Conservation (phyloP, 1,139 yeast genomes). For the Protomyces pachydermus region DNA sequence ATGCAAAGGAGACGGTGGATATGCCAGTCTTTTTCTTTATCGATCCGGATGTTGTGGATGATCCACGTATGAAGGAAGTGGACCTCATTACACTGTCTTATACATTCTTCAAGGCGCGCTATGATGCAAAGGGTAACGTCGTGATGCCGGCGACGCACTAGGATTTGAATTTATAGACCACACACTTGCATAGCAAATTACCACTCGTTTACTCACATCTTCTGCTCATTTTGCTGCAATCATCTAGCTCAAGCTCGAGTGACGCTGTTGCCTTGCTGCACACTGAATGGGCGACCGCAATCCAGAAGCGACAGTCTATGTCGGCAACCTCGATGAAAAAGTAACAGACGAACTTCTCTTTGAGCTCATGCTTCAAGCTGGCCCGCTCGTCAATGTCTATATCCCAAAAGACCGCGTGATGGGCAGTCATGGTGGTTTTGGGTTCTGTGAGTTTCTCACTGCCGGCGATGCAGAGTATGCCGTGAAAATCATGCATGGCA, state of each 20-base stretch:
- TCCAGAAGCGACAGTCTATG: slow-evolving; percentile 64
- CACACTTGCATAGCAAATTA: too few species aligned
- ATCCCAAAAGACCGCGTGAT: slow-evolving; percentile 75
- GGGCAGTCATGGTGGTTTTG: slow-evolving; percentile 76
- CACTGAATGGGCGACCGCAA: slow-evolving; percentile 41
- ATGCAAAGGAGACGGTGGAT: slow-evolving; percentile 97
- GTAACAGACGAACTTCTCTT: slow-evolving; percentile 62
- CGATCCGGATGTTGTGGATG: slow-evolving; percentile 95
- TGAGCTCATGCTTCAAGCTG: slow-evolving; percentile 80
- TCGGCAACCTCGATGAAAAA: slow-evolving; percentile 76
- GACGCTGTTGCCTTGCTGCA: not conserved
- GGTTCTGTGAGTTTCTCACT: slow-evolving; percentile 69
- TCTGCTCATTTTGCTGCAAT: too few species aligned
- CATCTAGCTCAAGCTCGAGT: not conserved
- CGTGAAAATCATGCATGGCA: slow-evolving; percentile 55
- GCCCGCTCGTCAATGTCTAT: slow-evolving; percentile 65
- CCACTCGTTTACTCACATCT: too few species aligned
- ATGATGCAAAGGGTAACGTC: slow-evolving; percentile 25
- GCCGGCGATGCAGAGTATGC: slow-evolving; percentile 69
- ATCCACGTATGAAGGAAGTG: slow-evolving; percentile 85
- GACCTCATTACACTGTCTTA: slow-evolving; percentile 88
- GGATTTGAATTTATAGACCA: not conserved
- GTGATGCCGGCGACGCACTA: slow-evolving; percentile 22
- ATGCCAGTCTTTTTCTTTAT: slow-evolving; percentile 95
- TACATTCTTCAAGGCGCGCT: slow-evolving; percentile 61